phyloP scores from a whole-genome alignment of 169 alveolate species.

The Eimeria maxima region DNA sequence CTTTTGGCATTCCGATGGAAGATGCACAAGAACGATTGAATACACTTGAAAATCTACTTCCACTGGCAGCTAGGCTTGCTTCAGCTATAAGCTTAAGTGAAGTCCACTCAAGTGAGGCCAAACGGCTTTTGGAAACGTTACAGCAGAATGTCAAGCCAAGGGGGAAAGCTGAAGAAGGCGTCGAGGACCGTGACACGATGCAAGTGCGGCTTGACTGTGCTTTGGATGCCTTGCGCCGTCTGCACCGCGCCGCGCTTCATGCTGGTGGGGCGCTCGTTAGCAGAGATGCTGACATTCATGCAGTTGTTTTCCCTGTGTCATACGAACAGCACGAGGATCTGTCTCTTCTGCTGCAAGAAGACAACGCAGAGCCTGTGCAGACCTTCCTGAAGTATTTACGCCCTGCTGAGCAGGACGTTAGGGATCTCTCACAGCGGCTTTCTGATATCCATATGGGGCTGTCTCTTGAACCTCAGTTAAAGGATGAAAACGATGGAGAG shows the following conservation, averaged over 20 bases:
- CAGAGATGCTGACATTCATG: not conserved
- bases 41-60: not conserved
- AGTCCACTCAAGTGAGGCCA: not conserved
- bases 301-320: not conserved
- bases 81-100: not conserved
- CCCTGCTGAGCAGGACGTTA: not conserved
- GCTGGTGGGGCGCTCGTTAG: not conserved
- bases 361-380: not conserved
- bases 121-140: not conserved
- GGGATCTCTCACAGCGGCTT: not conserved
- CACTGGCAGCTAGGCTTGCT: not conserved
- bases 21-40: not conserved
- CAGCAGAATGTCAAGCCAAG: not conserved
- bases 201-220: not conserved
- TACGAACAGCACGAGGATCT: not conserved
- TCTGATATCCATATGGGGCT: not conserved
- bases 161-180: not conserved
- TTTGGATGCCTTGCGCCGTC: slow-evolving; percentile 4
- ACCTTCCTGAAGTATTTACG: not conserved
- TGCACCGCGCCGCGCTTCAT: not conserved
- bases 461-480: not conserved
- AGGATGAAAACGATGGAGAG: not conserved
- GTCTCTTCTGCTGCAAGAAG: not conserved
- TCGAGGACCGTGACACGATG: not conserved
- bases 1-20: not conserved